Conservation (phyloP, 140 eudicot genomes). For the Cichorium intybus region DNA sequence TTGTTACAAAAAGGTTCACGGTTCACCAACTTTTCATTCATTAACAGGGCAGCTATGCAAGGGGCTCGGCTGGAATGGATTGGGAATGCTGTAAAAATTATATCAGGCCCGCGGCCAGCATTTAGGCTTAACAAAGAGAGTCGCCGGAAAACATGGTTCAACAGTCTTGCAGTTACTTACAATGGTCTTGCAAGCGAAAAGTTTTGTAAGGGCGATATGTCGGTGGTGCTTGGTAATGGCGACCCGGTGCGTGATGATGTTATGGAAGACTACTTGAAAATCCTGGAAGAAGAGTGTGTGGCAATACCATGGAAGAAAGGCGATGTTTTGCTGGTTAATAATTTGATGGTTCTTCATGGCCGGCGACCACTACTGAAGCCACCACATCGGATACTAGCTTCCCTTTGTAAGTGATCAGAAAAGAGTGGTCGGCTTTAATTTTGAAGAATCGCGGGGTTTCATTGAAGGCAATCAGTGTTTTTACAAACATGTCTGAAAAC, state of each 20-base stretch:
- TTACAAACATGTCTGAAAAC: too few species aligned
- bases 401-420: slow-evolving; percentile 59
- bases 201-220: slow-evolving; percentile 40
- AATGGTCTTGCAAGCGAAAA: slow-evolving; percentile 48
- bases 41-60: slow-evolving; percentile 63
- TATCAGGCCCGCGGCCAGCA: slow-evolving; percentile 74
- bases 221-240: slow-evolving; percentile 66
- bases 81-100: slow-evolving; percentile 47
- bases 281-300: slow-evolving; percentile 68
- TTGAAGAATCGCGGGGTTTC: too few species aligned
- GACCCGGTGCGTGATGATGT: slow-evolving; percentile 49
- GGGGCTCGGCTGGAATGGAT: slow-evolving; percentile 80
- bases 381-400: slow-evolving; percentile 76
- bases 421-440: too few species aligned
- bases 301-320: slow-evolving; percentile 77
- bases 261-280: slow-evolving; percentile 44
- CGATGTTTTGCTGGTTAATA: slow-evolving; percentile 58
- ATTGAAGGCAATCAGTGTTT: too few species aligned
- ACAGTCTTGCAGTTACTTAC: slow-evolving; percentile 46
- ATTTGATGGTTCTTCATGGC: slow-evolving; percentile 70
- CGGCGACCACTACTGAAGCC: slow-evolving; percentile 59
- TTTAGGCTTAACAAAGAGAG: slow-evolving; percentile 44
- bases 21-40: neutral
- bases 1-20: too few species aligned
- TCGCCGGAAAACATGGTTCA: slow-evolving; percentile 44